Base-by-base conservation (phyloP, 257 asterid genomes). In the Scutellaria barbata region DNA sequence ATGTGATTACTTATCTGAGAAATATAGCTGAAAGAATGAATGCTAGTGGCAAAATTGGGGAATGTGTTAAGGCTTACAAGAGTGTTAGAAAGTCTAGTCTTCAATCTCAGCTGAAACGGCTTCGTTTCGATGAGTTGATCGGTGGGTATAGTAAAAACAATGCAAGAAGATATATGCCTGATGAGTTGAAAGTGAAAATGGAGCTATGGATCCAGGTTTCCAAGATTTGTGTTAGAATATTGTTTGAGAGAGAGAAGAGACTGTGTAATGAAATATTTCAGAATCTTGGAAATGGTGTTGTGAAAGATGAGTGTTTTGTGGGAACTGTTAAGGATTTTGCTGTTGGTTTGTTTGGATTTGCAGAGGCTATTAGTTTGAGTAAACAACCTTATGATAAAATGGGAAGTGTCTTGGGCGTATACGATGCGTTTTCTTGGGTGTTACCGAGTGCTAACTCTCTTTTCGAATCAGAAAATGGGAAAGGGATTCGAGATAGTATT, bases 251-350 rank as follows among this genome's bases (percentile, higher is more conserved):
- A 65, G 89, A 85, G 84, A 82, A 56, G 72, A 47, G 43, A 3
- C 20, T 85, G 18, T 80, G 89, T 35, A 70, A 20, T 13, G 50
- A 56, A 30, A 72, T 85, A 18, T 85, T 85, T 16, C 59, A 10
- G 10, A 74, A 54, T 4, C 17, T 74, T 5, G 79, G 66, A 0
- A 53, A 20, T 1, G 55, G 25, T 10, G 61, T 11, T 8, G 71
- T 51, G 1, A 54, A 37, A 8, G 85, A 80, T 14, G 81, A 75
- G 37, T 80, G 83, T 53, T 85, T 82, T 48, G 71, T 82, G 4
- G 84, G 79, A n/a, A 82, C 81, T 3, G 87, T 85, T 47, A 20
- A 73, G 62, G 84, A 80, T 4, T 69, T 71, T 40, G 87, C 82
- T 0, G 48, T 45, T 0, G 58, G 22, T 8, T 61, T 85, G 2